phyloP scores from a whole-genome alignment of 306 rosid species.

The Styphnolobium japonicum region DNA sequence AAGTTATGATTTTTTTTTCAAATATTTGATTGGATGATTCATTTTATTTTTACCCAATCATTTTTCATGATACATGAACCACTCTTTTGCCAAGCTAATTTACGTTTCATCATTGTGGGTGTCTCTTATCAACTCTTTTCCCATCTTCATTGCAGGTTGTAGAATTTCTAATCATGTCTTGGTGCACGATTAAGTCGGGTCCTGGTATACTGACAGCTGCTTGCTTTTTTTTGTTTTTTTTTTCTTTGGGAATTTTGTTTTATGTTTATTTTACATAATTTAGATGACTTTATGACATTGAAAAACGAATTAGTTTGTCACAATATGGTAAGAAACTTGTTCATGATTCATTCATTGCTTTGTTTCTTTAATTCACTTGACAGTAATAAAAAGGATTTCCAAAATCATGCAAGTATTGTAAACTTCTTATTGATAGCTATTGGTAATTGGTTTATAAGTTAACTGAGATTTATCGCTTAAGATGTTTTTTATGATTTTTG shows the following conservation, averaged over 20 bases:
- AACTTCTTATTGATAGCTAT: background rate
- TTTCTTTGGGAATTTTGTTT: too few relatives aligned
- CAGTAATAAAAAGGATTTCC: background rate
- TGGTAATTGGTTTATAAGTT: background rate
- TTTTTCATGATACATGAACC: too few relatives aligned
- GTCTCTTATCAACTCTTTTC: background rate
- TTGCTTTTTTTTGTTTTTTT: background rate
- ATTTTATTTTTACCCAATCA: too few relatives aligned
- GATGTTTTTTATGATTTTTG: background rate
- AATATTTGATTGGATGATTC: too few relatives aligned
- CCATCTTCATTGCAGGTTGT: slow-evolving; percentile 34
- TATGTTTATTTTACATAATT: background rate
- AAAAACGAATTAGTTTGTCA: background rate
- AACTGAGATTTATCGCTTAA: background rate
- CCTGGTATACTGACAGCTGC: slow-evolving; percentile 48
- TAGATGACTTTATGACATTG: background rate
- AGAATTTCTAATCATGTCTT: slow-evolving; percentile 54
- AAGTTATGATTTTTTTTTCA: too few relatives aligned
- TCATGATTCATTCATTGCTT: background rate
- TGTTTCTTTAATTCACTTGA: background rate
- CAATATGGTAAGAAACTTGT: background rate
- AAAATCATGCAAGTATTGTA: background rate
- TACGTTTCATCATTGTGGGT: background rate
- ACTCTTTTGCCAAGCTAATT: too few relatives aligned
- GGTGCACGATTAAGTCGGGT: slow-evolving; percentile 87